Conservation (phyloP, 2,329 filamentous ascomycete genomes). For the Balansia obtecta region DNA sequence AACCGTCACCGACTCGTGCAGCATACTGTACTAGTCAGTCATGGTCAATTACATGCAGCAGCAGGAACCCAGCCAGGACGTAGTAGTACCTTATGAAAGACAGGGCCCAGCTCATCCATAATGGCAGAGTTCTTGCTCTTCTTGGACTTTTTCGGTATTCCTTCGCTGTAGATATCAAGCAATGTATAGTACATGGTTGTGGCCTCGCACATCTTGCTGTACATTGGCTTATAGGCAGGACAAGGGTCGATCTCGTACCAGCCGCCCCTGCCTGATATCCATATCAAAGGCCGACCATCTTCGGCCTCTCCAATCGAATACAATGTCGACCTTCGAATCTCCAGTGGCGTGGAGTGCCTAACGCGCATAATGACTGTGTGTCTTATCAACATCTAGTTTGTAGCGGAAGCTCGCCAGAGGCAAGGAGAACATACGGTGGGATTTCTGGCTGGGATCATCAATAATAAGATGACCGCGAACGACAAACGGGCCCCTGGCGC, state of each 20-base stretch:
- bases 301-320: conserved; percentile 42
- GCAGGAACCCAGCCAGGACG: background rate
- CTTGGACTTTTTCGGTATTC: conserved; percentile 17
- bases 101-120: conserved; percentile 15
- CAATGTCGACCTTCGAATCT: conserved; percentile 35
- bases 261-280: conserved; percentile 45
- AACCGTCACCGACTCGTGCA: conserved; percentile 37
- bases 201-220: conserved; percentile 48
- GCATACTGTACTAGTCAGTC: conserved; percentile 29
- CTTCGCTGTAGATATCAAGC: conserved; percentile 38
- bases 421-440: conserved; percentile 21
- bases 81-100: conserved; percentile 21
- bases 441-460: conserved; percentile 26
- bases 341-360: conserved; percentile 27
- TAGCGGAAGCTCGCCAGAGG: background rate
- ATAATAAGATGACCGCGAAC: conserved; percentile 47
- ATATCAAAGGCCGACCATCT: conserved; percentile 44
- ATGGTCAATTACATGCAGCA: too few relatives aligned
- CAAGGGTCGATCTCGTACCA: conserved; percentile 57
- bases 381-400: too few relatives aligned
- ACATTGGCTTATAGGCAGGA: conserved; percentile 41
- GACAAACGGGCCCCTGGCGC: conserved; percentile 45
- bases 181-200: conserved; percentile 52
- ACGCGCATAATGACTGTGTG: conserved; percentile 20
- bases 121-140: conserved; percentile 18